Conservation (phyloP, 495 filamentous ascomycete genomes). For the Xanthoparmelia taractica region DNA sequence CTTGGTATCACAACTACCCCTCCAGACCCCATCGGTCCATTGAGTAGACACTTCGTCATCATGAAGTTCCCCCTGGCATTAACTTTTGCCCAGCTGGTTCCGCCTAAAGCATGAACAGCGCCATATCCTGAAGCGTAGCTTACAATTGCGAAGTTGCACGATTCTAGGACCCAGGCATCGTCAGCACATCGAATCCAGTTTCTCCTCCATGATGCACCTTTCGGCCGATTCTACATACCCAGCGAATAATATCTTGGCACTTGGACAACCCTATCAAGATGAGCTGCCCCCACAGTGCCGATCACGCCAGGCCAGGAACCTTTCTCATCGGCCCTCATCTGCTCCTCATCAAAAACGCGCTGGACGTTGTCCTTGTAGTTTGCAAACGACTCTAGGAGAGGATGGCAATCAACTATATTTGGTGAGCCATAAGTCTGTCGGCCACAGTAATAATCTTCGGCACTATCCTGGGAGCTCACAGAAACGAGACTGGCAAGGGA, state of each 20-base stretch:
- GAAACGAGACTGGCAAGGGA: background rate
- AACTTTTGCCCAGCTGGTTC: conserved; percentile 7
- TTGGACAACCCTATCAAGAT: conserved; percentile 2
- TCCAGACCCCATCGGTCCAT: background rate
- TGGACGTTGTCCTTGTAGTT: conserved; percentile 3
- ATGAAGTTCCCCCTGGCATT: conserved; percentile 2
- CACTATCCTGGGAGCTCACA: background rate
- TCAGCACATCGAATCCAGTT: background rate
- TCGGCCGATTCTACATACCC: background rate
- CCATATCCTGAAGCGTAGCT: background rate
- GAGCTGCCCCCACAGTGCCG: background rate
- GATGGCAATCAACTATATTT: conserved; percentile 6
- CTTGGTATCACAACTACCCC: conserved; percentile 13
- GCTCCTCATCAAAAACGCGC: conserved; percentile 13
- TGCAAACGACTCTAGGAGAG: conserved; percentile 10
- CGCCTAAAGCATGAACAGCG: background rate
- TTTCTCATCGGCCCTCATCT: conserved; percentile 3
- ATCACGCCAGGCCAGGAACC: conserved; percentile 11
- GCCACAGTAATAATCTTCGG: conserved; percentile 4
- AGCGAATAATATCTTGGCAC: conserved; percentile 11
- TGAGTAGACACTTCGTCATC: conserved; percentile 7
- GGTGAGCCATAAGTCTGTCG: conserved; percentile 12
- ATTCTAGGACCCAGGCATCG: background rate
- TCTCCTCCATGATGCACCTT: background rate
- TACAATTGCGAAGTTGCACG: conserved; percentile 12